Conservation (phyloP, 345 rosid genomes). For the Toxicodendron radicans region DNA sequence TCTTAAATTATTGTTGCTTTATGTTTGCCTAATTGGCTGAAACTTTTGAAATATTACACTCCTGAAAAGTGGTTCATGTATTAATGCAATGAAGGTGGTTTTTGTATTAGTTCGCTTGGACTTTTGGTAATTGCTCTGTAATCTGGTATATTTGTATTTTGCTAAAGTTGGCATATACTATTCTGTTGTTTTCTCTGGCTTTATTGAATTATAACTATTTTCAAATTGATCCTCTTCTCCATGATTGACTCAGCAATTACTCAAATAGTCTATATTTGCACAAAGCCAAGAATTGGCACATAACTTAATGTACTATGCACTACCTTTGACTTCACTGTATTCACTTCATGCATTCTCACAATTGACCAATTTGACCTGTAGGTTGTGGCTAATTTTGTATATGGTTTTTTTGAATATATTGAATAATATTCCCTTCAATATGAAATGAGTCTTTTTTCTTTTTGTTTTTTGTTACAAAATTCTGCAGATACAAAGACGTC, state of each 20-base stretch:
- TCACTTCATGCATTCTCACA: not conserved
- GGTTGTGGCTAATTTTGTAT: not conserved
- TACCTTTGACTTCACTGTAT: not conserved
- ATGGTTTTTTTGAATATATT: not conserved
- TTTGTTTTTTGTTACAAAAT: not conserved
- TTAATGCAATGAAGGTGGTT: not conserved
- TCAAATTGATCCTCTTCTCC: not conserved
- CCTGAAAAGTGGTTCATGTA: too few species aligned
- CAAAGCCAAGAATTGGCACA: not conserved
- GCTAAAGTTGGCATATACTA: not conserved
- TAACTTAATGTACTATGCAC: too few species aligned
- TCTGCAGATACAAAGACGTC: conserved; percentile 80
- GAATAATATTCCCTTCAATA: not conserved
- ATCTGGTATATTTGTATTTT: conserved; percentile 7
- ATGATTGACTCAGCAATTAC: not conserved
- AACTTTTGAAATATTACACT: too few species aligned
- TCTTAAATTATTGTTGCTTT: not conserved
- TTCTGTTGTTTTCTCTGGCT: not conserved
- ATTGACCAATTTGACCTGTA: not conserved
- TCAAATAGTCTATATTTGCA: not conserved
- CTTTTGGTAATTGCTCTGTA: not conserved
- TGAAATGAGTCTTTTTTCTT: not conserved
- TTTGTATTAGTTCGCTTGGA: not conserved
- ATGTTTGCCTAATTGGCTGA: too few species aligned
- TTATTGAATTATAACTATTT: not conserved